Evolutionary conservation across 169 alveolate genomes (phyloP).

Genomic region (Plasmodium gallinaceum): DNA sequence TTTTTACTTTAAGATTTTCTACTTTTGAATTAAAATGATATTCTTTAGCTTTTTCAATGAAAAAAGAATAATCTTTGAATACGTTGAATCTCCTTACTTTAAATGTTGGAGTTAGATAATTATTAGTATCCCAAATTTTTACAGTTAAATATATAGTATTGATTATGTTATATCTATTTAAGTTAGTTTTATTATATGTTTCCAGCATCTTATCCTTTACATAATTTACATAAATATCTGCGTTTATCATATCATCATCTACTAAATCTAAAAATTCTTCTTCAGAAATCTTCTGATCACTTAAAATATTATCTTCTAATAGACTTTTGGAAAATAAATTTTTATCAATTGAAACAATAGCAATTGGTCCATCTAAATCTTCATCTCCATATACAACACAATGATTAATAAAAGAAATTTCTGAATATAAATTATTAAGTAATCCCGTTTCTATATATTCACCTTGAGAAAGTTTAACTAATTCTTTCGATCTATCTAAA

Average conservation of each 20-base stretch:
- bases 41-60: conserved; percentile 13
- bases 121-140: conserved; percentile 32
- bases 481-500: conserved; percentile 95
- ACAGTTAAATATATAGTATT: conserved; percentile 33
- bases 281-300: not conserved
- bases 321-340: conserved; percentile 19
- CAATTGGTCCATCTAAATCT: conserved; percentile 59
- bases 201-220: conserved; percentile 42
- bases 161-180: conserved; percentile 25
- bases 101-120: conserved; percentile 55
- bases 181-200: conserved; percentile 25
- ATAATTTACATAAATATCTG: conserved; percentile 28
- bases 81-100: conserved; percentile 32
- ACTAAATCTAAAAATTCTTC: conserved; percentile 3
- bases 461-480: conserved; percentile 96
- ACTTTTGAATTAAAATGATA: conserved; percentile 4
- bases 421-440: conserved; percentile 42
- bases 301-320: conserved; percentile 18
- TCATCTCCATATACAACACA: conserved; percentile 76
- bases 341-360: conserved; percentile 39
- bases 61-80: conserved; percentile 31
- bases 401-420: conserved; percentile 14
- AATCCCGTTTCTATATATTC: conserved; percentile 91
- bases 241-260: conserved; percentile 5
- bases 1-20: not conserved